A percentile compares a stretch with the other conserved stretches of the same genome.
Evolutionary conservation across 2,329 filamentous ascomycete species (phyloP).

Genomic region (Hypoxylon sp.): DNA sequence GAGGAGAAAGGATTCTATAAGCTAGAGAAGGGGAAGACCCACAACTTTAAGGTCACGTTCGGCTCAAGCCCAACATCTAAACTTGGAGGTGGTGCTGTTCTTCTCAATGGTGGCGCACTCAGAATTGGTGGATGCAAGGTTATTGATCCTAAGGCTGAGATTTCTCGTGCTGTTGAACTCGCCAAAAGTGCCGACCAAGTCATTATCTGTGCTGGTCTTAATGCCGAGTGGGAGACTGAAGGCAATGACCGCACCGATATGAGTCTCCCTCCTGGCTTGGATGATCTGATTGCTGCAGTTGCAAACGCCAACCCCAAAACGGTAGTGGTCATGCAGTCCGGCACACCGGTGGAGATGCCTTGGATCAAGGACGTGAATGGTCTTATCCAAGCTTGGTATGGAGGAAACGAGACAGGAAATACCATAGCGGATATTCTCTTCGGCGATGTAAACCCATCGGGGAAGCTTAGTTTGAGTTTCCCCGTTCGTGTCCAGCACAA

Average conservation of each 20-base stretch:
- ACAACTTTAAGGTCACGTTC: slow-evolving; percentile 72
- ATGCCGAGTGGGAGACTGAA: slow-evolving; percentile 86
- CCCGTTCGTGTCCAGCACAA: slow-evolving; percentile 78
- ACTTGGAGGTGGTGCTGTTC: slow-evolving; percentile 64
- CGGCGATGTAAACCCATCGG: slow-evolving; percentile 80
- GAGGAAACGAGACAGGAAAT: slow-evolving; percentile 88
- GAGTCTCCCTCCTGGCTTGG: slow-evolving; percentile 79
- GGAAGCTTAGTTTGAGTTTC: slow-evolving; percentile 81
- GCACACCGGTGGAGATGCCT: slow-evolving; percentile 81
- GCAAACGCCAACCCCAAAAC: slow-evolving; percentile 77
- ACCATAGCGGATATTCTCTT: slow-evolving; percentile 84
- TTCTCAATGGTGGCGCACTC: slow-evolving; percentile 72
- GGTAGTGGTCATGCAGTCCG: slow-evolving; percentile 82
- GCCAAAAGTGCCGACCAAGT: slow-evolving; percentile 82
- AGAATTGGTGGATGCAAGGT: slow-evolving; percentile 73
- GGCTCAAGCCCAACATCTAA: slow-evolving; percentile 71
- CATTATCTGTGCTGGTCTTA: slow-evolving; percentile 82
- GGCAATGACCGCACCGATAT: slow-evolving; percentile 84
- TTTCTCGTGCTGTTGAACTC: slow-evolving; percentile 75
- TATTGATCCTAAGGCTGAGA: slow-evolving; percentile 70
- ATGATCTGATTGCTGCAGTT: slow-evolving; percentile 77
- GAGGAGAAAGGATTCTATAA: slow-evolving; percentile 73
- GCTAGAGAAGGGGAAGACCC: slow-evolving; percentile 71
- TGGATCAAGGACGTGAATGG: slow-evolving; percentile 72
- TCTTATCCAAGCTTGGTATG: slow-evolving; percentile 85